Conservation (phyloP, 2,329 filamentous ascomycete species). For the Xylariaceae sp. region DNA sequence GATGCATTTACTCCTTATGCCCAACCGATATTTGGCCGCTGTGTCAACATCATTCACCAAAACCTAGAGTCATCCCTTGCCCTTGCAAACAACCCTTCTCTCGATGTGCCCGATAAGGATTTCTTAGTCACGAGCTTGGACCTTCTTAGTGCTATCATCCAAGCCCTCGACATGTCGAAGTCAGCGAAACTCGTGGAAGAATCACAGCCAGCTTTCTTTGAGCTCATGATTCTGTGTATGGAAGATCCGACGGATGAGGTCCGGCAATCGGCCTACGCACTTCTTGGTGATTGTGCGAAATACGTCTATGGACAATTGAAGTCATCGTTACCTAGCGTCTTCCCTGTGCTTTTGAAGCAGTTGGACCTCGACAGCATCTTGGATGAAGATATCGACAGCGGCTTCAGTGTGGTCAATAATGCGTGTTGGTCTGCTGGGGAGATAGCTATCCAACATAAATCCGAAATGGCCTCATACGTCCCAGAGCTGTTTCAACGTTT, state of each 20-base stretch:
- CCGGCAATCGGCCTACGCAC: constrained; percentile 91
- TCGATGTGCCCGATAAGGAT: constrained; percentile 91
- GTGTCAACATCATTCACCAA: constrained; percentile 87
- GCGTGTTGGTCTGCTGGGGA: constrained; percentile 97
- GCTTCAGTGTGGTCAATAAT: constrained; percentile 95
- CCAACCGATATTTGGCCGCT: constrained; percentile 83
- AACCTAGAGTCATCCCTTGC: constrained; percentile 84
- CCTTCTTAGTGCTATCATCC: constrained; percentile 89
- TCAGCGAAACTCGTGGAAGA: constrained; percentile 76
- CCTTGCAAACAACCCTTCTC: constrained; percentile 68
- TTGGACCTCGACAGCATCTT: constrained; percentile 79
- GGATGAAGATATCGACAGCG: constrained; percentile 81
- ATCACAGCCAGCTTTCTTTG: constrained; percentile 85
- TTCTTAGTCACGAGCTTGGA: constrained; percentile 96
- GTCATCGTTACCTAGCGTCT: constrained; percentile 71
- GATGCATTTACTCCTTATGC: constrained; percentile 85
- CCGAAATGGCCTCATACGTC: constrained; percentile 77
- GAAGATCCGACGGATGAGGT: constrained; percentile 90
- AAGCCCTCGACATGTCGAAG: constrained; percentile 77
- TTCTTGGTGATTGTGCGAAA: constrained; percentile 93
- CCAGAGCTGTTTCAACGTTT: constrained; percentile 78
- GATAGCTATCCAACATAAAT: constrained; percentile 80
- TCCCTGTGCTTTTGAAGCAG: constrained; percentile 85
- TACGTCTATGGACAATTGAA: constrained; percentile 86
- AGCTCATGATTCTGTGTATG: constrained; percentile 90